phyloP scores from a whole-genome alignment of 345 rosid genomes.

The Bruguiera sexangula region DNA sequence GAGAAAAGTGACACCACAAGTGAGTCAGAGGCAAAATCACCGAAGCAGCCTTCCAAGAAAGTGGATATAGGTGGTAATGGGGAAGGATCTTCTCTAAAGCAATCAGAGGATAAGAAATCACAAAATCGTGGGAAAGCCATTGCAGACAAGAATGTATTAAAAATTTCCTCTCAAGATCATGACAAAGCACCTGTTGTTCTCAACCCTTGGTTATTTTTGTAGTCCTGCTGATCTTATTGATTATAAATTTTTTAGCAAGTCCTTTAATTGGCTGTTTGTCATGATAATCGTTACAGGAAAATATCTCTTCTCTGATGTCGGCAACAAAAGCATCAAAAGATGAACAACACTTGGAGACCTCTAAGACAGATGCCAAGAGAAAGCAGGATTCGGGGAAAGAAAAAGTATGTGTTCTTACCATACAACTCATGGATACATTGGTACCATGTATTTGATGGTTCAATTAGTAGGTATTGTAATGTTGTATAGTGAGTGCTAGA shows the following conservation, averaged over 20 bases:
- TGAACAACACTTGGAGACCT: conserved; percentile 41
- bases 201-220: not conserved
- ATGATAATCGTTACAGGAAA: conserved; percentile 37
- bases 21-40: conserved; percentile 38
- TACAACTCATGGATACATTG: not conserved
- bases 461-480: no score
- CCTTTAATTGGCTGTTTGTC: not conserved
- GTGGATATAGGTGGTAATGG: conserved; percentile 37
- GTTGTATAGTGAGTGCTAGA: no score
- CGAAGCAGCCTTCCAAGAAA: conserved; percentile 38
- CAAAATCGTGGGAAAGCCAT: conserved; percentile 41
- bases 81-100: conserved; percentile 48
- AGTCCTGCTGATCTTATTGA: conserved; percentile 2
- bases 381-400: conserved; percentile 52
- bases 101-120: conserved; percentile 52
- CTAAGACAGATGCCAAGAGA: conserved; percentile 56
- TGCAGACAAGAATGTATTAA: conserved; percentile 39
- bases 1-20: conserved; percentile 38
- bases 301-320: conserved; percentile 51
- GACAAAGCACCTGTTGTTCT: conserved; percentile 41
- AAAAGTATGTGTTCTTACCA: conserved; percentile 38
- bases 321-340: conserved; percentile 43
- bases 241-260: not conserved
- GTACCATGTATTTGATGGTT: no score
- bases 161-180: conserved; percentile 44